Conservation (phyloP, 345 rosid genomes). For the Syzygium oleosum region DNA sequence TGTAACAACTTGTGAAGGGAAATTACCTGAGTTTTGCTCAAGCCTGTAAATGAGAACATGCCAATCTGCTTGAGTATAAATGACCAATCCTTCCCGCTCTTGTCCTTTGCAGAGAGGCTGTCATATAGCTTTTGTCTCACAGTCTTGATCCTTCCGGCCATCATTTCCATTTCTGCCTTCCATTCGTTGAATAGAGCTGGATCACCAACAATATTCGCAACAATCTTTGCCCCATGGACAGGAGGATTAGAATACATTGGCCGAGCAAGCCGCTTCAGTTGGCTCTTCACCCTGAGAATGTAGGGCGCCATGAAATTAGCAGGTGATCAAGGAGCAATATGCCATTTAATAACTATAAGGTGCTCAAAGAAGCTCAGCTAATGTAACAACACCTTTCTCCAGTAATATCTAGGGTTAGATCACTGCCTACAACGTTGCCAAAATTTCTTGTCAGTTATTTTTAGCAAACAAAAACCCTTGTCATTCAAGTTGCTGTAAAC, state of each 20-base stretch:
- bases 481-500: not conserved
- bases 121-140: slow-evolving; percentile 74
- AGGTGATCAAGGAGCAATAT: not conserved
- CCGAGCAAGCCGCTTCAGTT: slow-evolving; percentile 87
- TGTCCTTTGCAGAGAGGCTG: slow-evolving; percentile 68
- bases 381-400: not conserved
- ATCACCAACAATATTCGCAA: slow-evolving; percentile 85
- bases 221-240: slow-evolving; percentile 89
- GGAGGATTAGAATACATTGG: slow-evolving; percentile 99
- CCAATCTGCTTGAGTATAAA: slow-evolving; percentile 89
- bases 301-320: not conserved
- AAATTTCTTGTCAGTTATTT: not conserved
- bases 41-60: slow-evolving; percentile 97
- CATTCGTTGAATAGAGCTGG: slow-evolving; percentile 73
- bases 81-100: slow-evolving; percentile 94
- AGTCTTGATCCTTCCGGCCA: slow-evolving; percentile 94
- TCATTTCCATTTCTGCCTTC: slow-evolving; percentile 96
- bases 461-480: not conserved
- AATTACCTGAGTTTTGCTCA: slow-evolving; percentile 81
- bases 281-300: slow-evolving; percentile 88
- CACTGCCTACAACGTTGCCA: not conserved
- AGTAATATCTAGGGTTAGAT: not conserved
- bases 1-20: not conserved
- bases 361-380: not conserved
- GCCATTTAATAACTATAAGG: not conserved